Evolutionary conservation across 2,329 filamentous ascomycete species (phyloP).

Genomic region (Pyrenochaeta sp.): DNA sequence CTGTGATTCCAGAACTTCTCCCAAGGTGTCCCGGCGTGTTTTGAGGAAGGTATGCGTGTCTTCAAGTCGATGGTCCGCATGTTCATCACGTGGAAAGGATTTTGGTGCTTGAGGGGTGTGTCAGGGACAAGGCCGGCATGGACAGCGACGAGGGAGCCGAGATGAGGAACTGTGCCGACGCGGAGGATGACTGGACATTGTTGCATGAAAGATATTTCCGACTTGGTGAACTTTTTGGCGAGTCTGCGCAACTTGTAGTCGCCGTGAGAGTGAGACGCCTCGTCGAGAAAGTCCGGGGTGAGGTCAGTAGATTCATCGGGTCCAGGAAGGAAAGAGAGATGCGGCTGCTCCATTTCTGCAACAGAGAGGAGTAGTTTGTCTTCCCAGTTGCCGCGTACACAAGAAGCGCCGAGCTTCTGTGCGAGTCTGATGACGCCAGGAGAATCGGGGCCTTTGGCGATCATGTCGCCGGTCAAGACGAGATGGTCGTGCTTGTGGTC

Average conservation of each 20-base stretch:
- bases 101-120: slow-evolving; percentile 72
- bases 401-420: slow-evolving; percentile 76
- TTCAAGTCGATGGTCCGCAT: slow-evolving; percentile 80
- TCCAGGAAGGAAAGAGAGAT: slow-evolving; percentile 26
- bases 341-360: slow-evolving; percentile 47
- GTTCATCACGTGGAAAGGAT: slow-evolving; percentile 87
- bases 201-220: slow-evolving; percentile 75
- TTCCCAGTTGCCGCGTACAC: slow-evolving; percentile 92
- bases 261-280: slow-evolving; percentile 42
- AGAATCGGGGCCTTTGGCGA: slow-evolving; percentile 85
- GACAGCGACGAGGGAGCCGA: slow-evolving; percentile 76
- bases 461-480: slow-evolving; percentile 51
- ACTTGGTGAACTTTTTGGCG: slow-evolving; percentile 63
- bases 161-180: slow-evolving; percentile 67
- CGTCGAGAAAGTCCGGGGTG: slow-evolving; percentile 39
- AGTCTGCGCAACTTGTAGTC: slow-evolving; percentile 59
- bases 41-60: slow-evolving; percentile 64
- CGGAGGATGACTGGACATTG: slow-evolving; percentile 80
- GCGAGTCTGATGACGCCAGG: slow-evolving; percentile 78
- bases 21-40: slow-evolving; percentile 70
- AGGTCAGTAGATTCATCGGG: slow-evolving; percentile 43
- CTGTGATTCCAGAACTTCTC: slow-evolving; percentile 65
- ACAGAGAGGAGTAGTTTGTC: slow-evolving; percentile 80
- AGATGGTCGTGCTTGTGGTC: slow-evolving; percentile 62
- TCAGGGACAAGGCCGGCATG: slow-evolving; percentile 87